These are phyloP conservation scores for Echinochloa phyllopogon DNA, from an alignment of 176 grass and related monocot genomes.

Conservation along the genomic window DNA sequence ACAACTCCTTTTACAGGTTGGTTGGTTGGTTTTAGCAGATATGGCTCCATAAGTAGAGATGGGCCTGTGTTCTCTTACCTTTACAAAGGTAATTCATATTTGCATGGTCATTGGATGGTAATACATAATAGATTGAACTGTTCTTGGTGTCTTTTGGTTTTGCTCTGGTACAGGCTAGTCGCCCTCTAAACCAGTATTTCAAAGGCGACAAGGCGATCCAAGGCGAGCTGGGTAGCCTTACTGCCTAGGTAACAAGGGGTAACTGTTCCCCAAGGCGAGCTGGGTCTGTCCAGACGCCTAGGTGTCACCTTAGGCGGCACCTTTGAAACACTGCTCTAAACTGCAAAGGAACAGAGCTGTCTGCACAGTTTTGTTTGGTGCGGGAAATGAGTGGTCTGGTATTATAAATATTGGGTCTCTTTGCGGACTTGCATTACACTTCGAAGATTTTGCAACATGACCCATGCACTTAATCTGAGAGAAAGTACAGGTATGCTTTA, in stretches of 20 bases:
- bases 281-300: too few species aligned
- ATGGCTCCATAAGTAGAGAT: background rate
- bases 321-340: background rate
- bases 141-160: conserved; percentile 19
- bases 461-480: conserved; percentile 14
- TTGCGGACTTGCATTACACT: conserved; percentile 15
- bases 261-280: too few species aligned
- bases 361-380: background rate
- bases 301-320: too few species aligned
- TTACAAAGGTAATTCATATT: background rate
- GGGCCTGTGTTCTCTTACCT: background rate
- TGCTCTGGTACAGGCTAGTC: conserved; percentile 23
- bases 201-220: too few species aligned
- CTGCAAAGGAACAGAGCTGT: background rate
- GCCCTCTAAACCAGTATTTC: background rate
- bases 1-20: background rate
- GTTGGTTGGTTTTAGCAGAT: background rate
- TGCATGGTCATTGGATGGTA: background rate
- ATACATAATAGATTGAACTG: background rate
- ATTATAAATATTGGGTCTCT: conserved; percentile 22
- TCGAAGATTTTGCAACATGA: conserved; percentile 24
- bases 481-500: conserved; percentile 34
- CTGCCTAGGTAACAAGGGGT: too few species aligned
- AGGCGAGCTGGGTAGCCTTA: too few species aligned
- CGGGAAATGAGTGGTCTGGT: background rate